Conservation (phyloP, 139 green algal species). For the Auxenochlorella pyrenoidosa region DNA sequence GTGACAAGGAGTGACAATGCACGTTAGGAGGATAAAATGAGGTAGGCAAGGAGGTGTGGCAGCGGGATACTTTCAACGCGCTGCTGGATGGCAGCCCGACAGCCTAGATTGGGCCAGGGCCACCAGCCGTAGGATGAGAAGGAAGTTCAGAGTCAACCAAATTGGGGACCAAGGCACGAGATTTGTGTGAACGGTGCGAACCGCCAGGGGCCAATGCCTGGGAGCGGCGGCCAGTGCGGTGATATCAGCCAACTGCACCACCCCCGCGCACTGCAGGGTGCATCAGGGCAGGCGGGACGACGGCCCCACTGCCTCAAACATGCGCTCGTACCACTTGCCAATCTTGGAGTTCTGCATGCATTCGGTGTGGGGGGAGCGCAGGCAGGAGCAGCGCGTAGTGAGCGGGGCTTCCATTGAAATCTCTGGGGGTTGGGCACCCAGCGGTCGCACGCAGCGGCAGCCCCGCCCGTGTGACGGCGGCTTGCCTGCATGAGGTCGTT, state of each 20-base stretch:
- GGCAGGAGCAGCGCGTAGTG: background rate
- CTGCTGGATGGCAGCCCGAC: no score
- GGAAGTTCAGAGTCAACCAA: background rate
- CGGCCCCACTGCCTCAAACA: slow-evolving; percentile 68
- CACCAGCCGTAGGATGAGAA: no score
- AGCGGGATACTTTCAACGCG: no score
- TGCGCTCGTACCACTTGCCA: slow-evolving; percentile 76
- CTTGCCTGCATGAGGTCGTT: slow-evolving; percentile 78
- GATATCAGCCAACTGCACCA: background rate
- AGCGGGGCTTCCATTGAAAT: no score
- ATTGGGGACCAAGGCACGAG: background rate
- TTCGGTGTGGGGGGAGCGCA: background rate
- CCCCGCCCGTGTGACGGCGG: background rate
- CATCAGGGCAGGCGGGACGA: slow-evolving; percentile 19
- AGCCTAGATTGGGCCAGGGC: no score
- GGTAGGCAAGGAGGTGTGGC: no score
- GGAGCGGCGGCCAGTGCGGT: background rate
- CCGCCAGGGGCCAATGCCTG: background rate
- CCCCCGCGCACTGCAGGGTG: background rate
- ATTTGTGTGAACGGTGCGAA: no score
- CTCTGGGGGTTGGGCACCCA: no score
- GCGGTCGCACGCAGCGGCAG: no score
- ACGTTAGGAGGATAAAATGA: no score
- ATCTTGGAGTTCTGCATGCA: slow-evolving; percentile 62
- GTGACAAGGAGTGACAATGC: no score